phyloP scores from a whole-genome alignment of 306 rosid species.

The Corylus avellana region DNA sequence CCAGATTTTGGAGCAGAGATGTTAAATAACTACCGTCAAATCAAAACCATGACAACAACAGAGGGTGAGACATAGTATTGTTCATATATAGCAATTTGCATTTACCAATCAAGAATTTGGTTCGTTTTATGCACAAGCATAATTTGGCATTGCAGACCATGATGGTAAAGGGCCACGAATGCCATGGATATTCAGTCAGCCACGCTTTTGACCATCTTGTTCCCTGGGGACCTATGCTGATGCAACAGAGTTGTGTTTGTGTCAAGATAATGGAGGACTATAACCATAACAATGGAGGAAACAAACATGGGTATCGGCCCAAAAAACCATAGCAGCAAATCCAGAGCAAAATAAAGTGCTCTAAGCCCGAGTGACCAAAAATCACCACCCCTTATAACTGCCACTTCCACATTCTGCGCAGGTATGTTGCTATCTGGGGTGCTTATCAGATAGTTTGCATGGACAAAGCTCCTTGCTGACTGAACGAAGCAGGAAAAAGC shows the following conservation, averaged over 20 bases:
- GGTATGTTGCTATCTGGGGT: slow-evolving; percentile 59
- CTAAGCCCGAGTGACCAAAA: slow-evolving; percentile 81
- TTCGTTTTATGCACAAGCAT: too few relatives aligned
- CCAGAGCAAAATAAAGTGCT: slow-evolving; percentile 71
- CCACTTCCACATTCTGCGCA: slow-evolving; percentile 45
- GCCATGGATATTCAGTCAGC: slow-evolving; percentile 18
- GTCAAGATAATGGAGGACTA: slow-evolving; percentile 52
- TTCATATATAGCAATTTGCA: too few relatives aligned
- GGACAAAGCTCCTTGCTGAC: slow-evolving; percentile 71
- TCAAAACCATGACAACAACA: too few relatives aligned
- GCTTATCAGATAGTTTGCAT: slow-evolving; percentile 70
- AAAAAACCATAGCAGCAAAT: slow-evolving; percentile 75
- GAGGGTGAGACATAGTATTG: too few relatives aligned
- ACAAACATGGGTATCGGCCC: slow-evolving; percentile 85
- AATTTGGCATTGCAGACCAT: not conserved
- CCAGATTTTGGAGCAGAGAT: too few relatives aligned
- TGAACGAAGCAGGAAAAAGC: slow-evolving; percentile 74
- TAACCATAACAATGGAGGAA: slow-evolving; percentile 55
- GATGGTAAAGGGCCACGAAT: not conserved
- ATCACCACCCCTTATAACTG: slow-evolving; percentile 73
- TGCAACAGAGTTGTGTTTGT: slow-evolving; percentile 58
- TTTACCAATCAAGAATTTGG: too few relatives aligned
- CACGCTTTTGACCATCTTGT: slow-evolving; percentile 17
- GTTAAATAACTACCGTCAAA: too few relatives aligned
- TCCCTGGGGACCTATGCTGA: slow-evolving; percentile 14